Evolutionary conservation across 371 early-diverging fungal species (phyloP).

Genomic region (Apophysomyces sp.): DNA sequence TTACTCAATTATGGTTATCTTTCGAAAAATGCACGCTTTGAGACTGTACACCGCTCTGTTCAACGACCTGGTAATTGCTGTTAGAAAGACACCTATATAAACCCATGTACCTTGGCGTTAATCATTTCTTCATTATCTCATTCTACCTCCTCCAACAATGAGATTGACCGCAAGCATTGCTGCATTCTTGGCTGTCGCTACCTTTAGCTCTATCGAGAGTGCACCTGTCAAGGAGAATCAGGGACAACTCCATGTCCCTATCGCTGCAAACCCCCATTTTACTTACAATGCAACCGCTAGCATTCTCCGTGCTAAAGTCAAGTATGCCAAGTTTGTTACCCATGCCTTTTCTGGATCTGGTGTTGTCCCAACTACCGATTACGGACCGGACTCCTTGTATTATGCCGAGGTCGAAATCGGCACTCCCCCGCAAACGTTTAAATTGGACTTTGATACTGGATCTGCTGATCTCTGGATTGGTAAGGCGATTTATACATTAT

Average conservation of each 20-base stretch:
- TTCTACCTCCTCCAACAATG: constrained; percentile 4
- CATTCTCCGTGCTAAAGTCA: constrained; percentile 7
- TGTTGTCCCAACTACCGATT: constrained; percentile 19
- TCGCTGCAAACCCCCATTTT: constrained; percentile 12
- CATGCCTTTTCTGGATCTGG: constrained; percentile 1
- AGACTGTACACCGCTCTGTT: too few species aligned
- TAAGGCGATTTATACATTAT: too few species aligned
- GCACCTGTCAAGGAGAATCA: background rate
- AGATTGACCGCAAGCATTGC: constrained; percentile 3
- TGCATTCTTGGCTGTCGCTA: constrained; percentile 4
- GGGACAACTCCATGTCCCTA: background rate
- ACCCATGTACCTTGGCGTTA: too few species aligned
- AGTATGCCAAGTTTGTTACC: background rate
- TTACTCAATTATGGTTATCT: too few species aligned
- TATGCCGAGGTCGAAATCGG: constrained; percentile 80
- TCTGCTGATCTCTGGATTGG: constrained; percentile 54
- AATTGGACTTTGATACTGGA: constrained; percentile 87
- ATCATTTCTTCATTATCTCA: too few species aligned
- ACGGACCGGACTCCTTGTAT: constrained; percentile 55
- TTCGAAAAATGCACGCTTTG: too few species aligned
- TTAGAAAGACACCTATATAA: too few species aligned
- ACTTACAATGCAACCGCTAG: constrained; percentile 9
- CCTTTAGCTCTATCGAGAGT: constrained; percentile 2
- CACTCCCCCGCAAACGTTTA: constrained; percentile 76
- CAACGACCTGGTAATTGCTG: too few species aligned